These are phyloP conservation scores for Kwoniella europaea DNA, from an alignment of 768 basidiomycete genomes.

Conservation along the genomic window DNA sequence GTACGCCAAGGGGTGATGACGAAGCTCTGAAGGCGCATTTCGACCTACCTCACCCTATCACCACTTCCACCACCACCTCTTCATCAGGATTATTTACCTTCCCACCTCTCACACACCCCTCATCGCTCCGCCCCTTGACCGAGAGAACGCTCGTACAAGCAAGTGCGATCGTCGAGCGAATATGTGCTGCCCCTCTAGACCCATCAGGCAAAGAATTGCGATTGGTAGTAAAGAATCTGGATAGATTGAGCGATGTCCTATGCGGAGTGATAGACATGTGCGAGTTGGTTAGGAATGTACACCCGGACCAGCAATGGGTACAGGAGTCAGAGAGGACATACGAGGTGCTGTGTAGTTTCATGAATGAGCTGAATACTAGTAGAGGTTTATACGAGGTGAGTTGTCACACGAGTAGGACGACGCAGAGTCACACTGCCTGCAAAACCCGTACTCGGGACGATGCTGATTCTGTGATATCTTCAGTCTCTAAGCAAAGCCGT, in stretches of 20 bases:
- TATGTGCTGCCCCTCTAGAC: conserved; percentile 65
- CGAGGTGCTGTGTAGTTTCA: conserved; percentile 90
- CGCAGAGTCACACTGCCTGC: too few species aligned
- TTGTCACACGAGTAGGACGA: conserved; percentile 3
- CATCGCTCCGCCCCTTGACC: conserved; percentile 72
- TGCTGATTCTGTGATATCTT: not conserved
- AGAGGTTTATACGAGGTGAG: conserved; percentile 85
- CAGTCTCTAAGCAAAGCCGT: conserved; percentile 46
- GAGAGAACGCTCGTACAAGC: conserved; percentile 80
- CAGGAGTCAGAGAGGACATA: conserved; percentile 83
- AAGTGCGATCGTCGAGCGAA: conserved; percentile 79
- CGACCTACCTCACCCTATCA: conserved; percentile 30
- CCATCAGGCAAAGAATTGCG: conserved; percentile 75
- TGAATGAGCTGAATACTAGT: conserved; percentile 96
- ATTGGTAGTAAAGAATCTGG: conserved; percentile 91
- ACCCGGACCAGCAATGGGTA: conserved; percentile 85
- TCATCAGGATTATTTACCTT: conserved; percentile 79
- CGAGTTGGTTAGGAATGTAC: conserved; percentile 89
- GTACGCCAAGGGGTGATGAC: conserved; percentile 28
- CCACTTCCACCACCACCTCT: not conserved
- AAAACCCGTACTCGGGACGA: too few species aligned
- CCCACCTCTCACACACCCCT: conserved; percentile 70
- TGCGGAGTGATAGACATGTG: conserved; percentile 97
- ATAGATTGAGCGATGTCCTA: conserved; percentile 91
- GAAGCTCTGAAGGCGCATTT: conserved; percentile 41